Conservation (phyloP, 202 grass and related monocot genomes). For the Digitaria exilis region DNA sequence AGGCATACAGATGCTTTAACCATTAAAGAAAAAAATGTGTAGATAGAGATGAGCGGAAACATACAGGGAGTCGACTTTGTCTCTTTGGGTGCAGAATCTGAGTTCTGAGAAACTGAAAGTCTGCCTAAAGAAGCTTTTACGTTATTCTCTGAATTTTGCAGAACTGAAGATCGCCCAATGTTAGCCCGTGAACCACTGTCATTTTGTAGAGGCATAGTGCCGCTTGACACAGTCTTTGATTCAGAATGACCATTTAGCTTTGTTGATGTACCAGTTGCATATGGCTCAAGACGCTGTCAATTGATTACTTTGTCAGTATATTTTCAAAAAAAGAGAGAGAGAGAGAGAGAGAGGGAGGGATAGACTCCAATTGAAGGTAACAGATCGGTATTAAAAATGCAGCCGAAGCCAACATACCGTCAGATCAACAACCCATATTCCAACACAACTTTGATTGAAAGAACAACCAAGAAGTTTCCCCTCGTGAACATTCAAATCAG, state of each 20-base stretch:
- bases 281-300: conserved; percentile 85
- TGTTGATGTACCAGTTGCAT: conserved; percentile 53
- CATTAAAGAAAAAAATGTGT: conserved; percentile 42
- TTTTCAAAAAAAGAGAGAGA: conserved; percentile 26
- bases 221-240: conserved; percentile 46
- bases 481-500: conserved; percentile 96
- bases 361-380: conserved; percentile 9
- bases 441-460: conserved; percentile 99
- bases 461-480: conserved; percentile 99
- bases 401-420: conserved; percentile 50
- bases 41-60: conserved; percentile 47
- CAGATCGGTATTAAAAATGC: conserved; percentile 4
- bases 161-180: conserved; percentile 64
- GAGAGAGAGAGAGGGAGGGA: too few relatives aligned
- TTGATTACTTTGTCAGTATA: conserved; percentile 45
- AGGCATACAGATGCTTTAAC: conserved; percentile 42
- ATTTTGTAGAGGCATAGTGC: conserved; percentile 66
- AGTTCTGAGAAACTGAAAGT: conserved; percentile 65
- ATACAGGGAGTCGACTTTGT: conserved; percentile 68
- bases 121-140: conserved; percentile 62
- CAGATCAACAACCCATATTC: conserved; percentile 98
- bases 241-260: conserved; percentile 74
- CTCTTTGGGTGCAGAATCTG: conserved; percentile 74
- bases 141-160: conserved; percentile 87
- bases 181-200: conserved; percentile 74